Evolutionary conservation across 176 grass and related monocot genomes (phyloP).

Genomic region (Oryza rufipogon): DNA sequence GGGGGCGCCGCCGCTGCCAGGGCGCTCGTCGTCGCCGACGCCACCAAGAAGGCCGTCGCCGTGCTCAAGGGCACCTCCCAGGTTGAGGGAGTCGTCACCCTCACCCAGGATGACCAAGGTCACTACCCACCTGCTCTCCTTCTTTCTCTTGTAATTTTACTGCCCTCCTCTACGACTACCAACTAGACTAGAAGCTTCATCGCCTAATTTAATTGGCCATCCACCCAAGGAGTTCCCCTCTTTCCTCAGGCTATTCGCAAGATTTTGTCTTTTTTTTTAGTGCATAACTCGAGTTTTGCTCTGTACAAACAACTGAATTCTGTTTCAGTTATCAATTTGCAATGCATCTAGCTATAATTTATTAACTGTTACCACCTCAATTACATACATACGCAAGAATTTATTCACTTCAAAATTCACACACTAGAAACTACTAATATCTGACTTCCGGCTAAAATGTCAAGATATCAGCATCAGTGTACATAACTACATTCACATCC

Average conservation of each 20-base stretch:
- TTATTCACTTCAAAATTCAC: constrained; percentile 9
- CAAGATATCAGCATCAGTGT: background rate
- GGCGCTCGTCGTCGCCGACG: constrained; percentile 54
- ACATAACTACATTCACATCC: background rate
- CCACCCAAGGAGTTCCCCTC: background rate
- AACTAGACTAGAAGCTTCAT: background rate
- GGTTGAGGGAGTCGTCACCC: constrained; percentile 87
- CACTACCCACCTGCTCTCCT: background rate
- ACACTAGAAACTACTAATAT: background rate
- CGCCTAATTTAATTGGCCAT: background rate
- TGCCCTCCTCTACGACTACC: background rate
- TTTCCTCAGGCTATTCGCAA: background rate
- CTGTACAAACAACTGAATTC: background rate
- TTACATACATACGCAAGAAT: background rate
- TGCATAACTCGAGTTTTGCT: background rate
- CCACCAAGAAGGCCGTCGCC: constrained; percentile 83
- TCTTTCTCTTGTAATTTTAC: background rate
- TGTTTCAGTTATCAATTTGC: background rate
- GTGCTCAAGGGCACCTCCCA: constrained; percentile 79
- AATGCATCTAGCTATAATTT: background rate
- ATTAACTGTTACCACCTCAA: background rate
- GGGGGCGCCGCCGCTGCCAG: constrained; percentile 28
- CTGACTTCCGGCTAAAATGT: background rate
- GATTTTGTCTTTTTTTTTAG: background rate
- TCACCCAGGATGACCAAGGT: constrained; percentile 79